Evolutionary conservation across 1,139 yeast genomes (phyloP), one percentile per base, ranked within the genome.

Genomic region (Diutina mesorugosa): DNA sequence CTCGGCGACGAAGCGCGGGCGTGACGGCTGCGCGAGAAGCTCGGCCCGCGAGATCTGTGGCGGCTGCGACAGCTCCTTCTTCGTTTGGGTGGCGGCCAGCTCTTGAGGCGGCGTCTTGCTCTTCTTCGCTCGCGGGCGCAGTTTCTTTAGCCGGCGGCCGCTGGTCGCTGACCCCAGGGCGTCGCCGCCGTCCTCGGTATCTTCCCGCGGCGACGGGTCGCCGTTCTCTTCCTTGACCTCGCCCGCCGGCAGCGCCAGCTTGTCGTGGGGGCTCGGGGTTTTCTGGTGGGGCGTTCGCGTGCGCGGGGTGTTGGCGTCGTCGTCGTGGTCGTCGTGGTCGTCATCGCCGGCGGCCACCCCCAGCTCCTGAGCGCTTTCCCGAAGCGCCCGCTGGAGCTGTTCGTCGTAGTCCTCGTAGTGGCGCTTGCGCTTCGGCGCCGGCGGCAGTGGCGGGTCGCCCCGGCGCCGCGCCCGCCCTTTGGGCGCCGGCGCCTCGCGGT

Each of bases 1-100:
- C 12, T 85, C 83, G 59, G 85, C 85, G 7, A 96, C 97, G 57
- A 83, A 76, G 56, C 96, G 79, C 14, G 98, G 97, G 63, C 83
- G 87, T 54, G 90, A 85, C 6, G 90, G 85, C 65, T 84, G 87
- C 60, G 78, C 82, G 26, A 83, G 61, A 61, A 73, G 62, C 64
- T 77, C 77, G 45, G 74, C 79, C 51, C 71, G 73, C 30, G 72
- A 64, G 45, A 67, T 51, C 48, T 58, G 56, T 18, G 56, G 45
- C 50, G 53, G 52, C 46, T 45, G 57, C 18, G 51, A 61, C 48
- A 57, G 38, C 41, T 60, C 57, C 50, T 60, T 61, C 55, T 55
- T 55, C 12, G 58, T 28, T 2, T 29, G 7, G 16, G 21, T 9
- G 12, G 38, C 18, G 8, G 14, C 10, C 51, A n/a, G 21, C 3